Evolutionary conservation across 495 filamentous ascomycete genomes (phyloP).

Genomic region (Extremus antarcticus): DNA sequence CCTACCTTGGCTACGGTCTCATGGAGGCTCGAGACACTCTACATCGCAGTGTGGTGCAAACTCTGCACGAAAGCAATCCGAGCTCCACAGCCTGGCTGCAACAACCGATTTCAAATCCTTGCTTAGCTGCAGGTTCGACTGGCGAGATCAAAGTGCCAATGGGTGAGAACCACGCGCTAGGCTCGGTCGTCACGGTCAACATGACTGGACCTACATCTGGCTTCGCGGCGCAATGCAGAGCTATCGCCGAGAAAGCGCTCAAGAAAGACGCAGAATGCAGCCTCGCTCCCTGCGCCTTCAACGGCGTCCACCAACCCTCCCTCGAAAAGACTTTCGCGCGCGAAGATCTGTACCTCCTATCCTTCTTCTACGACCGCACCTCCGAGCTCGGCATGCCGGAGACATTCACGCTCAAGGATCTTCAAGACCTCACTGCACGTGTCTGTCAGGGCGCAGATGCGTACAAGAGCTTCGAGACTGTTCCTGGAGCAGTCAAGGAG

Average conservation of each 20-base stretch:
- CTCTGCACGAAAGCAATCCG: conserved; percentile 43
- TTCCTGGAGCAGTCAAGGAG: conserved; percentile 64
- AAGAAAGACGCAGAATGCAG: conserved; percentile 75
- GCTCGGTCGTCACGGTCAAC: conserved; percentile 51
- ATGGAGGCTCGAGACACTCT: conserved; percentile 87
- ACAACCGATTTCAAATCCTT: conserved; percentile 69
- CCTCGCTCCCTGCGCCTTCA: conserved; percentile 90
- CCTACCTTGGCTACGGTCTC: conserved; percentile 91
- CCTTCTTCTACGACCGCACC: conserved; percentile 93
- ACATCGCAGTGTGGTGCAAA: conserved; percentile 58
- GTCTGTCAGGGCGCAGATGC: conserved; percentile 63
- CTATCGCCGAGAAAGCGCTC: conserved; percentile 78
- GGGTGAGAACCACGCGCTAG: conserved; percentile 49
- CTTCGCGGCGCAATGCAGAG: conserved; percentile 76
- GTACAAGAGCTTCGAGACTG: conserved; percentile 67
- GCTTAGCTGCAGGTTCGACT: conserved; percentile 70
- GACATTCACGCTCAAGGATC: conserved; percentile 77
- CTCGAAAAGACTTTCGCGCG: conserved; percentile 83
- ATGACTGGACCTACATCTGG: conserved; percentile 72
- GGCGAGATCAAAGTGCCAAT: conserved; percentile 59
- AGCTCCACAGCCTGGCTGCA: conserved; percentile 43
- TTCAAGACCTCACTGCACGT: conserved; percentile 68
- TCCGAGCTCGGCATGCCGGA: conserved; percentile 89
- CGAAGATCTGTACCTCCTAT: conserved; percentile 93
- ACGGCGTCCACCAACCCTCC: conserved; percentile 87